Conservation (phyloP, 371 early-diverging fungal genomes). For the Dentiscutata heterogama region DNA sequence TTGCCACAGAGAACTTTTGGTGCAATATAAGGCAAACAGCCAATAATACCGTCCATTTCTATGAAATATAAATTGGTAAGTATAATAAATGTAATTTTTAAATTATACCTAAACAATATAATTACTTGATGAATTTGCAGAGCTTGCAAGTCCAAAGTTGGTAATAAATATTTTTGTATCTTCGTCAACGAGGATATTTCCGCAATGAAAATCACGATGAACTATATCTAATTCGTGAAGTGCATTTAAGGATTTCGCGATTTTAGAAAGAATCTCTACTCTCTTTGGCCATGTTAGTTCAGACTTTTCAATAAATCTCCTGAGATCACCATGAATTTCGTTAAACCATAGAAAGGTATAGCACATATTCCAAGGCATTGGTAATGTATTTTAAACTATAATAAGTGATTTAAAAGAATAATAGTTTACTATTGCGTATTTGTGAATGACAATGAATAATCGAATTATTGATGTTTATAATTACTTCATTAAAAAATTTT, state of each 20-base stretch:
- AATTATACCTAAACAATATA: too few relatives aligned
- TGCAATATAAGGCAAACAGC: slow-evolving; percentile 22
- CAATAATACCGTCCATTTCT: neutral
- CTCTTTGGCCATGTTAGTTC: neutral
- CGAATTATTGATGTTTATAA: neutral
- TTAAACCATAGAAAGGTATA: slow-evolving; percentile 28
- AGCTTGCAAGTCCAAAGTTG: neutral
- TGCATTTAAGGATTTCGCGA: neutral
- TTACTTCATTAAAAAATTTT: neutral
- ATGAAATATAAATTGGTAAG: too few relatives aligned
- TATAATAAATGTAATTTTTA: too few relatives aligned
- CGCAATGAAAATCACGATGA: slow-evolving; percentile 33
- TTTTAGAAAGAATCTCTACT: slow-evolving; percentile 2
- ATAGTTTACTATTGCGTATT: neutral
- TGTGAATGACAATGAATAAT: neutral
- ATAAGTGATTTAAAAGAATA: neutral
- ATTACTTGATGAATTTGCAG: too few relatives aligned
- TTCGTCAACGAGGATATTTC: slow-evolving; percentile 28
- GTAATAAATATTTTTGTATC: neutral
- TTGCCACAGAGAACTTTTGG: neutral
- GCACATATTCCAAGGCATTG: neutral
- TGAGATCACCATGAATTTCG: slow-evolving; percentile 10
- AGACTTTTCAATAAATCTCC: neutral
- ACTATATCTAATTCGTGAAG: slow-evolving; percentile 18
- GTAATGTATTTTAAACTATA: slow-evolving; percentile 21